Evolutionary conservation across 2,329 filamentous ascomycete species (phyloP).

Genomic region (Aphanocladium album): DNA sequence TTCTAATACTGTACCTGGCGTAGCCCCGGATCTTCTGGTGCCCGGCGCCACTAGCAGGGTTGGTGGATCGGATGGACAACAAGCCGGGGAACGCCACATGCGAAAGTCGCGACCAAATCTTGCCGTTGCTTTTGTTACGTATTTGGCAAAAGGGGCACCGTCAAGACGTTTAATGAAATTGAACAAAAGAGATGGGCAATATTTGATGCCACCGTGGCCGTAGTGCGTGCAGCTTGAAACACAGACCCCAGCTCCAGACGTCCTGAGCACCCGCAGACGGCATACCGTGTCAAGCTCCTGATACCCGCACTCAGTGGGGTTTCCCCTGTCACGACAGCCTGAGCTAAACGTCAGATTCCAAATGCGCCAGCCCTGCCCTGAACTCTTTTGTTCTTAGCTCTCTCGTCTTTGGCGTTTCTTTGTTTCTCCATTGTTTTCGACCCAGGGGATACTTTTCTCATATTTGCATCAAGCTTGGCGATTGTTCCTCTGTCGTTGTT

Average conservation of each 20-base stretch:
- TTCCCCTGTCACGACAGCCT: neutral
- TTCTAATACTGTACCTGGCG: neutral
- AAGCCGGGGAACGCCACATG: neutral
- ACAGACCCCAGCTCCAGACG: neutral
- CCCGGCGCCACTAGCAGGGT: neutral
- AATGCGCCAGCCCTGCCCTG: neutral
- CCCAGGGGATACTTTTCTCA: neutral
- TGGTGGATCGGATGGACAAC: constrained; percentile 2
- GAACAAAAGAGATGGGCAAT: neutral
- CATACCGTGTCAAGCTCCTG: neutral
- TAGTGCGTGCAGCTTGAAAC: neutral
- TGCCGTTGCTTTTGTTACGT: neutral
- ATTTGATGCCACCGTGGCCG: neutral
- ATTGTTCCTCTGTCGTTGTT: neutral
- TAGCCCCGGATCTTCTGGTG: neutral
- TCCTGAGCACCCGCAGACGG: neutral
- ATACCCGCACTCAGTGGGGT: neutral
- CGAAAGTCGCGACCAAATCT: neutral
- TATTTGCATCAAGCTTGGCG: neutral
- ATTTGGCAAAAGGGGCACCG: neutral
- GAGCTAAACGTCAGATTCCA: neutral
- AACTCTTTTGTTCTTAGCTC: neutral
- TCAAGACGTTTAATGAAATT: neutral
- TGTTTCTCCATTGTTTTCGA: neutral
- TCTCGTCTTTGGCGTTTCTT: neutral